Evolutionary conservation across 164 flowering plant species (phyloP).

Genomic region (Magnolia officinalis): DNA sequence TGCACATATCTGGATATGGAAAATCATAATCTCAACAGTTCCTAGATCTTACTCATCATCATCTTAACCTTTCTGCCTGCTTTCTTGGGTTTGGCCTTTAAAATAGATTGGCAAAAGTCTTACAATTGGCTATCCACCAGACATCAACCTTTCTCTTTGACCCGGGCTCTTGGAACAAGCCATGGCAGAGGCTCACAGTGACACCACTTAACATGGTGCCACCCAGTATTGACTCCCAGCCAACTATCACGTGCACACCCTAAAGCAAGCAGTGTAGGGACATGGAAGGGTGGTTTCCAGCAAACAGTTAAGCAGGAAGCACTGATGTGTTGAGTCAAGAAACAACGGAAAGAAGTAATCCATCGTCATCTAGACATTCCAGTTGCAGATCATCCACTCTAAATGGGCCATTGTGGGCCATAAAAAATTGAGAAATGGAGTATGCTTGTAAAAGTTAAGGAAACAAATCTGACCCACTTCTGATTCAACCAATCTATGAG

Average conservation of each 20-base stretch:
- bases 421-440: background rate
- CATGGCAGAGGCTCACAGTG: too few relatives aligned
- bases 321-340: background rate
- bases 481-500: background rate
- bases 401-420: background rate
- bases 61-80: background rate
- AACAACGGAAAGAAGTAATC: background rate
- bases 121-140: background rate
- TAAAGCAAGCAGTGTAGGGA: background rate
- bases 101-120: background rate
- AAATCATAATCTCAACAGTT: background rate
- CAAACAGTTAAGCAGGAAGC: too few relatives aligned
- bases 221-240: too few relatives aligned
- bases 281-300: background rate
- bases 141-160: background rate
- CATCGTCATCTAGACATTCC: too few relatives aligned
- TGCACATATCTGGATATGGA: background rate
- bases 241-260: background rate
- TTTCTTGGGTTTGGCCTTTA: background rate
- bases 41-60: background rate
- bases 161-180: background rate
- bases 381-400: too few relatives aligned
- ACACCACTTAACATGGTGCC: too few relatives aligned
- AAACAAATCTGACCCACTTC: background rate
- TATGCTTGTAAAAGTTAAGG: background rate